Evolutionary conservation across 495 filamentous ascomycete species (phyloP), one percentile per base, ranked within the genome.

Genomic region (Hyaloscypha finlandica): DNA sequence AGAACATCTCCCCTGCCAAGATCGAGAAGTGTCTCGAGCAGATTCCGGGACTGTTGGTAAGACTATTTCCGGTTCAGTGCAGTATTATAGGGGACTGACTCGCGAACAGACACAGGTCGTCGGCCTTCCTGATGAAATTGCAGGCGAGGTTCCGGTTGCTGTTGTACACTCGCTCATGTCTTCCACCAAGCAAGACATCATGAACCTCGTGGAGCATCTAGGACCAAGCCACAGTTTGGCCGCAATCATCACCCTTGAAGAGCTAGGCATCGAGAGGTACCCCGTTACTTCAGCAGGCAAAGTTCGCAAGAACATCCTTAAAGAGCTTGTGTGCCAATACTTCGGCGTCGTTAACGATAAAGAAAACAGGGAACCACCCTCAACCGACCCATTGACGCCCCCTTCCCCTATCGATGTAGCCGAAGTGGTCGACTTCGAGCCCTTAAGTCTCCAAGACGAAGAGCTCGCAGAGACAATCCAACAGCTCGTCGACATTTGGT

Each of bases 1-100:
- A 83, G 63, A 85, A 84, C 57, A 76, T 85, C 25, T 61, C 74
- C 1, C 79, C 80, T 1, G 64, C 72, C 5, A 74, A 70, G 12
- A 79, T 85, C 25, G 81, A 85, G 66, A 59, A 56, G 8, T 56
- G 48, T 5, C 8, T 55, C 9, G n/a, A 39, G 5, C 19, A 22
- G 3, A 56, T 61, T 48, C 59, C 37, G 8, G 59, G 59, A 8
- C 4, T 61, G n/a, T 29, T 42, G 2, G 59, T 61, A 8, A 61
- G 32, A 19, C 4, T 5, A 16, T 37, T 37, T 37, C 35, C 12
- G 35, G 35, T 12, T 37, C 8, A 8, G 35, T 37, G 35, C 35
- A 37, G 12, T 45, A 63, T 75, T 25, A 2, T 25, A 2, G 25
- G 25, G 25, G 25, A 35, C 63, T 75, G 12, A 65, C 73, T 5